Percentiles rank a stretch among this genome's conserved stretches.
Conservation (phyloP, 78 protist genomes). For the Speleostelium caveatum region DNA sequence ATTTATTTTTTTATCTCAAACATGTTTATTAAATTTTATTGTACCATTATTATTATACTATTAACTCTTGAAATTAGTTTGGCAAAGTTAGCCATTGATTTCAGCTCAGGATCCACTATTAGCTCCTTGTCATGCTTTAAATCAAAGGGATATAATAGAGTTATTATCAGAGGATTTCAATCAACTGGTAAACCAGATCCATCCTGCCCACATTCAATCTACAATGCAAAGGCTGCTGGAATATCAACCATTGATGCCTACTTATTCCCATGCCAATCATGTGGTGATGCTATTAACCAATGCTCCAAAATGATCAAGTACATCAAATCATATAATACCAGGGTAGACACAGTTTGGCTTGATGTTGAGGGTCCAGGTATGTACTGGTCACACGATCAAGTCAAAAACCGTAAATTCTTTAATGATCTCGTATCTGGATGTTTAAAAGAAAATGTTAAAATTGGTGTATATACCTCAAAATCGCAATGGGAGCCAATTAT, state of each 20-base stretch:
- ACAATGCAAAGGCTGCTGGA: constrained; percentile 41
- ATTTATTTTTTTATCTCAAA: no score
- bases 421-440: constrained; percentile 3
- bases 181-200: constrained; percentile 28
- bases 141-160: constrained; percentile 29
- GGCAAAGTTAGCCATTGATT: constrained; percentile 48
- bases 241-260: constrained; percentile 28
- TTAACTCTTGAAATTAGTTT: background rate
- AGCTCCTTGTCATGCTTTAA: background rate
- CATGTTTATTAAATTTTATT: no score
- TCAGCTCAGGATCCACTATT: background rate
- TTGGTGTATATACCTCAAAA: constrained; percentile 53
- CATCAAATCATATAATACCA: background rate
- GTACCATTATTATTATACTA: background rate
- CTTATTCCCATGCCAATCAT: constrained; percentile 63
- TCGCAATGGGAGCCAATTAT: constrained; percentile 62
- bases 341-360: constrained; percentile 61
- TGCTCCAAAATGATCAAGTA: background rate
- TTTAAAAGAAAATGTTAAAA: background rate
- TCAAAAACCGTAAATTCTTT: constrained; percentile 29
- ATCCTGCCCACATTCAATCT: constrained; percentile 11
- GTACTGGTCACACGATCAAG: constrained; percentile 2
- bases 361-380: constrained; percentile 75
- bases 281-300: constrained; percentile 58
- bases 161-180: constrained; percentile 22